Percentiles rank a stretch among this genome's conserved stretches.
Evolutionary conservation across 2,329 filamentous ascomycete genomes (phyloP).

Genomic region (Aspergillus glaucus): DNA sequence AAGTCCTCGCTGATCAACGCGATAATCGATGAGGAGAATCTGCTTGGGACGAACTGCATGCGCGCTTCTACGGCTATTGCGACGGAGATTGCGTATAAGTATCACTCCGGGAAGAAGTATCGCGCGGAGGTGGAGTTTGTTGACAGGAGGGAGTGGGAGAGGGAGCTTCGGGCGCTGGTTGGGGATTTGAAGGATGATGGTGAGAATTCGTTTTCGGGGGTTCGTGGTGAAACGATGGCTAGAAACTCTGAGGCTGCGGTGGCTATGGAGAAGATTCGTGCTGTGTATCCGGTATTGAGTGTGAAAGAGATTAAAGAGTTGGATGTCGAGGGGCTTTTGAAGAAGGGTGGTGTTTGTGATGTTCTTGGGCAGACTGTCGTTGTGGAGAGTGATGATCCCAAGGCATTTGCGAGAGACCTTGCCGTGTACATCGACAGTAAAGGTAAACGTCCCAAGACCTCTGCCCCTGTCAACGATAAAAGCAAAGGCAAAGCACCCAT

Average conservation of each 20-base stretch:
- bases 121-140: conserved; percentile 56
- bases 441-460: conserved; percentile 39
- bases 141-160: conserved; percentile 45
- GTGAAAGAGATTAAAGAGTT: conserved; percentile 37
- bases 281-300: conserved; percentile 31
- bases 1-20: conserved; percentile 61
- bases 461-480: neutral
- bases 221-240: too few relatives aligned
- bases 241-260: conserved; percentile 13
- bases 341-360: conserved; percentile 30
- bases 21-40: conserved; percentile 54
- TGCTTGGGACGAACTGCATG: conserved; percentile 53
- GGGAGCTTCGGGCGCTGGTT: conserved; percentile 46
- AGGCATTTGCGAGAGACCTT: conserved; percentile 42
- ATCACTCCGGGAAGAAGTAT: conserved; percentile 41
- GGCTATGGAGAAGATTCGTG: conserved; percentile 38
- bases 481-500: neutral
- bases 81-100: conserved; percentile 55
- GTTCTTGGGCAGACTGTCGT: conserved; percentile 44
- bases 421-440: conserved; percentile 52
- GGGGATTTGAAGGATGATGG: conserved; percentile 41
- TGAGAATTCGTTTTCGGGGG: conserved; percentile 28
- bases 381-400: conserved; percentile 33
- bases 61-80: conserved; percentile 57
- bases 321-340: conserved; percentile 38